Evolutionary conservation across 768 basidiomycete species (phyloP).

Genomic region (Lentinula aciculospora): DNA sequence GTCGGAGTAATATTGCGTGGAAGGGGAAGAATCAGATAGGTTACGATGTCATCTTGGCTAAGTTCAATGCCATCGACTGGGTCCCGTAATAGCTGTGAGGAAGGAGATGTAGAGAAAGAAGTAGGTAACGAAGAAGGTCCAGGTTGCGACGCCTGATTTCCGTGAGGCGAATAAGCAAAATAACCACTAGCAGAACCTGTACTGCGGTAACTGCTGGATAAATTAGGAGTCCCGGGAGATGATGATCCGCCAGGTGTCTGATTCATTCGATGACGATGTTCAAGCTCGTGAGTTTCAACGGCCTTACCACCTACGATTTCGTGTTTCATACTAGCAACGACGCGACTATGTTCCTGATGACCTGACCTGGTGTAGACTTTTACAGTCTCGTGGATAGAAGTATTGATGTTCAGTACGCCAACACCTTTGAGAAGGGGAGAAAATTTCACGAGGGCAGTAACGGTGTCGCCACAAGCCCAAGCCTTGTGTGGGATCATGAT

Average conservation of each 20-base stretch:
- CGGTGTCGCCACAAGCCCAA: conserved; percentile 84
- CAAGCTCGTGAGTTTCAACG: conserved; percentile 24
- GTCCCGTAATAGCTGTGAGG: conserved; percentile 8
- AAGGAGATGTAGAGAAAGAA: background rate
- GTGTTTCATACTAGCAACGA: conserved; percentile 60
- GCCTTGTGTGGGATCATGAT: conserved; percentile 94
- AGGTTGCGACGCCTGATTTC: background rate
- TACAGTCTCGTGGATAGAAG: conserved; percentile 69
- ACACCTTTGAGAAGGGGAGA: conserved; percentile 84
- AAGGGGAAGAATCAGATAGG: conserved; percentile 54
- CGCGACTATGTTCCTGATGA: conserved; percentile 53
- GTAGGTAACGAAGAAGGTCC: conserved; percentile 1
- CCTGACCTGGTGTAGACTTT: conserved; percentile 53
- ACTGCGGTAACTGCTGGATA: background rate
- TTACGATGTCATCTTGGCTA: conserved; percentile 45
- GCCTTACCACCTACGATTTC: conserved; percentile 61
- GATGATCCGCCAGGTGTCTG: conserved; percentile 1
- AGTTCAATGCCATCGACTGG: conserved; percentile 17
- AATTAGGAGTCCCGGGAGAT: conserved; percentile 8
- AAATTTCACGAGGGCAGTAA: conserved; percentile 83
- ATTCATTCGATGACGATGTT: background rate
- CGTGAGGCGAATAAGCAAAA: conserved; percentile 1
- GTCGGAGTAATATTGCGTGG: conserved; percentile 63
- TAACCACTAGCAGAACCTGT: background rate
- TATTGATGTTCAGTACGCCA: conserved; percentile 57